phyloP scores from a whole-genome alignment of 768 basidiomycete genomes.

The Pisolithus orientalis region DNA sequence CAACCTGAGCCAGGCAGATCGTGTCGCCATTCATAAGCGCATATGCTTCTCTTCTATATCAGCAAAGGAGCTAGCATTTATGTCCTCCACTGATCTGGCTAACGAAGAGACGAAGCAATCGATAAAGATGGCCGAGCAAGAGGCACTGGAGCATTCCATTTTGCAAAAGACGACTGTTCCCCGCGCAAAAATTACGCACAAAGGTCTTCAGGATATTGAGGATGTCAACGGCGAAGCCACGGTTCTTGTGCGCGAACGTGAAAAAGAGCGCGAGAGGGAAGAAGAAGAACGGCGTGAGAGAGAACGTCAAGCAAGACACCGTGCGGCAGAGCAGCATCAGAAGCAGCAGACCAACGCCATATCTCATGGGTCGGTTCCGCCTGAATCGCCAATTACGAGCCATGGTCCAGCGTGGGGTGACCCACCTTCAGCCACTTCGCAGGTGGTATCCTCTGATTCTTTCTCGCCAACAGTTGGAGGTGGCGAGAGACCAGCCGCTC shows the following conservation, averaged over 20 bases:
- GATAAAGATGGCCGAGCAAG: constrained; percentile 76
- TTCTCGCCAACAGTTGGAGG: constrained; percentile 20
- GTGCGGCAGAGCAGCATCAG: constrained; percentile 36
- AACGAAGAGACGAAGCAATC: constrained; percentile 81
- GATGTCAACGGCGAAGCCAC: constrained; percentile 53
- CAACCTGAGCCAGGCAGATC: constrained; percentile 80
- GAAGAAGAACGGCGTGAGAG: constrained; percentile 66
- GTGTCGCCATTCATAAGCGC: constrained; percentile 70
- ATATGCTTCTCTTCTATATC: constrained; percentile 64
- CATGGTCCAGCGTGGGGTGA: constrained; percentile 53
- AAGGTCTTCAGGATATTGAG: constrained; percentile 88
- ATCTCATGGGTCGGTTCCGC: constrained; percentile 51
- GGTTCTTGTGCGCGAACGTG: constrained; percentile 35
- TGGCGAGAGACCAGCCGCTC: constrained; percentile 21
- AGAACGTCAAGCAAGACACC: constrained; percentile 60
- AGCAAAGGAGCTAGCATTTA: constrained; percentile 67
- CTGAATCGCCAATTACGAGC: constrained; percentile 59
- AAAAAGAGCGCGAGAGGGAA: constrained; percentile 55
- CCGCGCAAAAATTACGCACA: constrained; percentile 86
- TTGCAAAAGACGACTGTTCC: constrained; percentile 58
- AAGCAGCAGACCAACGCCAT: constrained; percentile 46
- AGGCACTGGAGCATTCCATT: constrained; percentile 81
- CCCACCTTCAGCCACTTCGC: constrained; percentile 50
- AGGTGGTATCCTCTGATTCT: constrained; percentile 31
- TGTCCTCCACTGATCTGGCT: constrained; percentile 86